A percentile compares a stretch with the other conserved stretches of the same genome.
phyloP scores from a whole-genome alignment of 768 basidiomycete species.

The Pleurotus sapidus region DNA sequence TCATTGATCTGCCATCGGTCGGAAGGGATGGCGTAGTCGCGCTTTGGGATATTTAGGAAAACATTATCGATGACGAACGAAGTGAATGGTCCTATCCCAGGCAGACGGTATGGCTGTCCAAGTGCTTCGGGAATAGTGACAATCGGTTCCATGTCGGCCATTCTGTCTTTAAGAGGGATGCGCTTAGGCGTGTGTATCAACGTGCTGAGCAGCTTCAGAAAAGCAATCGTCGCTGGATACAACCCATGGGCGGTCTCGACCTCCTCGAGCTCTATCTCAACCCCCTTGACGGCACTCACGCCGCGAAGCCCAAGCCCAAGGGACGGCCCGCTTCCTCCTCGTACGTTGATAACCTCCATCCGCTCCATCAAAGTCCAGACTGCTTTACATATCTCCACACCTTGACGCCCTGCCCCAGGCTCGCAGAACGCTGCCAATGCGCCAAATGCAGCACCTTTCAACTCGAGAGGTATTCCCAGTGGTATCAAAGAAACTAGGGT shows the following conservation, averaged over 20 bases:
- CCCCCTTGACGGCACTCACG: slow-evolving; percentile 65
- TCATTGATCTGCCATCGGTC: slow-evolving; percentile 90
- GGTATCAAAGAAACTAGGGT: slow-evolving; percentile 78
- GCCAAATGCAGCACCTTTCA: slow-evolving; percentile 84
- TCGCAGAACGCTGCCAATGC: slow-evolving; percentile 80
- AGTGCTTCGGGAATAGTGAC: slow-evolving; percentile 79
- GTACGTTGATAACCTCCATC: slow-evolving; percentile 79
- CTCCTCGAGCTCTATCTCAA: slow-evolving; percentile 85
- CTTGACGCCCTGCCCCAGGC: slow-evolving; percentile 69
- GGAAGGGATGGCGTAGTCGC: slow-evolving; percentile 71
- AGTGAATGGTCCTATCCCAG: slow-evolving; percentile 79
- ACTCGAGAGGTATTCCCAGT: slow-evolving; percentile 80
- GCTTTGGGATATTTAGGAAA: slow-evolving; percentile 68
- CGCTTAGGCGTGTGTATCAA: slow-evolving; percentile 84
- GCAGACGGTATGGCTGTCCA: slow-evolving; percentile 76
- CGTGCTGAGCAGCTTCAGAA: slow-evolving; percentile 77
- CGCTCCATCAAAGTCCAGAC: slow-evolving; percentile 87
- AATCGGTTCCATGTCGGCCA: slow-evolving; percentile 55
- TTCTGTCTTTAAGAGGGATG: slow-evolving; percentile 54
- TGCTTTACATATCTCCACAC: slow-evolving; percentile 77
- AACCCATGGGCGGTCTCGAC: slow-evolving; percentile 74
- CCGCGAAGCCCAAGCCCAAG: slow-evolving; percentile 30
- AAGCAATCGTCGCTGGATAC: slow-evolving; percentile 89
- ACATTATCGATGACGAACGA: slow-evolving; percentile 91
- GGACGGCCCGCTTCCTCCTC: slow-evolving; percentile 35